These are phyloP conservation scores for Candida nemodendra DNA, from an alignment of 805 yeast species.

Conservation along the genomic window DNA sequence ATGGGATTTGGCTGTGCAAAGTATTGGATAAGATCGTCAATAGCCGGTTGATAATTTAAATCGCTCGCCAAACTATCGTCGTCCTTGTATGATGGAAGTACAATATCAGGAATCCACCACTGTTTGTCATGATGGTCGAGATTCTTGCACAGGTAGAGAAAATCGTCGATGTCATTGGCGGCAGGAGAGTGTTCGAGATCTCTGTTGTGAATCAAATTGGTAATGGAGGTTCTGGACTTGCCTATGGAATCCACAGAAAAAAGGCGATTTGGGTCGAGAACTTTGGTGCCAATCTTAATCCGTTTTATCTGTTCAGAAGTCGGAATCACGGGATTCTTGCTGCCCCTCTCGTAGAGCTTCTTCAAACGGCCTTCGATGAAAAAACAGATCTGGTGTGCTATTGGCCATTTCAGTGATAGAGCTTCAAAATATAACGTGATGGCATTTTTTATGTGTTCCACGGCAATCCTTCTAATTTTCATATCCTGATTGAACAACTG, in stretches of 20 bases:
- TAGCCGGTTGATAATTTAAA: not conserved
- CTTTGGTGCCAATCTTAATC: not conserved
- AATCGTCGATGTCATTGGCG: slow-evolving; percentile 6
- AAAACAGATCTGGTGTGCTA: slow-evolving; percentile 7
- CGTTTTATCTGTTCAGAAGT: not conserved
- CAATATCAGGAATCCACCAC: slow-evolving; percentile 9
- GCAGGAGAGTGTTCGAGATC: not conserved
- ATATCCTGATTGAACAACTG: slow-evolving; percentile 9
- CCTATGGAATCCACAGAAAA: not conserved
- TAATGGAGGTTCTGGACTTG: slow-evolving; percentile 13
- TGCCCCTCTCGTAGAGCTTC: not conserved
- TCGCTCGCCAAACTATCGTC: not conserved
- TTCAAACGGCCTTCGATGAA: slow-evolving; percentile 2
- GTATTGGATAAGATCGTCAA: slow-evolving; percentile 1
- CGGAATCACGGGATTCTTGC: not conserved
- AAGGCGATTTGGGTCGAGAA: not conserved
- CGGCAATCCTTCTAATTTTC: slow-evolving; percentile 3
- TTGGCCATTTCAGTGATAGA: slow-evolving; percentile 13
- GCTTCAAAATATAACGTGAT: slow-evolving; percentile 1
- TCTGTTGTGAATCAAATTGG: slow-evolving; percentile 9
- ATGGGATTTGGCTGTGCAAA: not conserved
- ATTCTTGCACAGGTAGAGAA: slow-evolving; percentile 1
- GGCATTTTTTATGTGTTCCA: slow-evolving; percentile 1
- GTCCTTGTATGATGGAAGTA: not conserved
- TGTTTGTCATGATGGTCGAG: slow-evolving; percentile 1